Percentiles rank a stretch among this genome's conserved stretches.
Conservation (phyloP, 768 basidiomycete genomes). For the Agrocybe chaxingu region DNA sequence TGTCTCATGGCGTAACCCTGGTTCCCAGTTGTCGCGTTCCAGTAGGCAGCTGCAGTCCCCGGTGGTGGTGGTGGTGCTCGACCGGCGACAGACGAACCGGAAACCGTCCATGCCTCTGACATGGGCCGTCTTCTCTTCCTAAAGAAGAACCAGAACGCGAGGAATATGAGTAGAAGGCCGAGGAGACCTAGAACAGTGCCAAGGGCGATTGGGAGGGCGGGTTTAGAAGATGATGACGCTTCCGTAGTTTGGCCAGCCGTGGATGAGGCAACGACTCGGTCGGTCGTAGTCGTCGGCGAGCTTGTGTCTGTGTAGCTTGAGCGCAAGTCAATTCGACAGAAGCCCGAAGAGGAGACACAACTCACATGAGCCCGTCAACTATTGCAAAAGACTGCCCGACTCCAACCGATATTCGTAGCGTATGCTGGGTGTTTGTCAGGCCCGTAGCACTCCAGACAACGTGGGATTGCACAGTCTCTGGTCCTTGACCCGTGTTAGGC, state of each 20-base stretch:
- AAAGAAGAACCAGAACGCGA: slow-evolving; percentile 26
- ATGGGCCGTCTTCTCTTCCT: slow-evolving; percentile 23
- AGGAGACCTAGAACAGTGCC: slow-evolving; percentile 30
- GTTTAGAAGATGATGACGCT: slow-evolving; percentile 15
- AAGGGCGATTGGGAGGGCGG: slow-evolving; percentile 27
- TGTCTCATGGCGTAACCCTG: slow-evolving; percentile 4
- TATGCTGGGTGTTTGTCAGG: slow-evolving; percentile 31
- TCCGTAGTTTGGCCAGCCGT: slow-evolving; percentile 9
- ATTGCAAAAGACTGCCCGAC: slow-evolving; percentile 30
- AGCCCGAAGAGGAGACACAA: neutral
- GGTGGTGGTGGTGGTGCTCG: neutral
- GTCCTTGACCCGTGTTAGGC: slow-evolving; percentile 25
- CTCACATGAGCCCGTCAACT: slow-evolving; percentile 39
- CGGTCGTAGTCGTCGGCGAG: slow-evolving; percentile 10
- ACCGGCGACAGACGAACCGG: slow-evolving; percentile 10
- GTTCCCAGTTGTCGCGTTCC: neutral
- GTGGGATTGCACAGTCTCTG: slow-evolving; percentile 34
- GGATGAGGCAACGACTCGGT: slow-evolving; percentile 17
- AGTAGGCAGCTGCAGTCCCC: neutral
- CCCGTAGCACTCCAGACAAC: slow-evolving; percentile 35
- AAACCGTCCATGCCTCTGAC: slow-evolving; percentile 34
- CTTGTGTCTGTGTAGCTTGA: slow-evolving; percentile 12
- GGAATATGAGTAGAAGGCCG: slow-evolving; percentile 23
- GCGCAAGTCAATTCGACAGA: neutral
- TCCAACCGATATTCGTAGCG: slow-evolving; percentile 35